These are phyloP conservation scores for Acephala macrosclerotiorum DNA, from an alignment of 2,329 filamentous ascomycete genomes.

Conservation along the genomic window DNA sequence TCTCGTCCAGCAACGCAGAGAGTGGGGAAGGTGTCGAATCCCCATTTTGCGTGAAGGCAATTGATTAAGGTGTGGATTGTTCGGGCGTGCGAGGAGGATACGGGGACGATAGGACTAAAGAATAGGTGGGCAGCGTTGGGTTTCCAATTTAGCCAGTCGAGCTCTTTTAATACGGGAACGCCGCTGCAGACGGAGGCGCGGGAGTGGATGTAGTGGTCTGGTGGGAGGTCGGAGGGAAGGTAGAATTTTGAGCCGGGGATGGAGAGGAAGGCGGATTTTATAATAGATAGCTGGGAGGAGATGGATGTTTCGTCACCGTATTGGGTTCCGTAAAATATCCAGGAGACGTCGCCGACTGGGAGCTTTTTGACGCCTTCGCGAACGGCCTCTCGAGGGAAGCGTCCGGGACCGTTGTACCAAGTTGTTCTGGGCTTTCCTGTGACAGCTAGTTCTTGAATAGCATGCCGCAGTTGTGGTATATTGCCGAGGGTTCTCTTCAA, in stretches of 20 bases:
- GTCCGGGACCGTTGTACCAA: slow-evolving; percentile 38
- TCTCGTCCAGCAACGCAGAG: slow-evolving; percentile 59
- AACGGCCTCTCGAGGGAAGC: slow-evolving; percentile 42
- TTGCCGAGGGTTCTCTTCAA: slow-evolving; percentile 41
- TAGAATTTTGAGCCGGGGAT: slow-evolving; percentile 44
- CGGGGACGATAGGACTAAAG: slow-evolving; percentile 52
- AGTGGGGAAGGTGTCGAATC: slow-evolving; percentile 58
- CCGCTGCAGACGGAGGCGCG: slow-evolving; percentile 42
- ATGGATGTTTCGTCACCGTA: slow-evolving; percentile 41
- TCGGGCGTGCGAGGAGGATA: slow-evolving; percentile 45
- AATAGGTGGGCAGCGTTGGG: slow-evolving; percentile 59
- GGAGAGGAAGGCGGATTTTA: slow-evolving; percentile 38
- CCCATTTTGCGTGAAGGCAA: slow-evolving; percentile 53
- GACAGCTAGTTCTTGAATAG: slow-evolving; percentile 43
- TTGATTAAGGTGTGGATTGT: slow-evolving; percentile 57
- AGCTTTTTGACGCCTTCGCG: slow-evolving; percentile 40
- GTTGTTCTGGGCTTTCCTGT: slow-evolving; percentile 40
- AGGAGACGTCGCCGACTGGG: slow-evolving; percentile 41
- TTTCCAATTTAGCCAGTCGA: slow-evolving; percentile 57
- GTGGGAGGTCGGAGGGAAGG: slow-evolving; percentile 43
- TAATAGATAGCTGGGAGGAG: slow-evolving; percentile 38
- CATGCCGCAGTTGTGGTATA: slow-evolving; percentile 43
- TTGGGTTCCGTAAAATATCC: slow-evolving; percentile 44
- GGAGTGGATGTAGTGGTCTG: slow-evolving; percentile 42
- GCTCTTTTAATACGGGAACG: slow-evolving; percentile 40